phyloP scores from a whole-genome alignment of 2,329 filamentous ascomycete genomes.

The Xylariaceae sp. region DNA sequence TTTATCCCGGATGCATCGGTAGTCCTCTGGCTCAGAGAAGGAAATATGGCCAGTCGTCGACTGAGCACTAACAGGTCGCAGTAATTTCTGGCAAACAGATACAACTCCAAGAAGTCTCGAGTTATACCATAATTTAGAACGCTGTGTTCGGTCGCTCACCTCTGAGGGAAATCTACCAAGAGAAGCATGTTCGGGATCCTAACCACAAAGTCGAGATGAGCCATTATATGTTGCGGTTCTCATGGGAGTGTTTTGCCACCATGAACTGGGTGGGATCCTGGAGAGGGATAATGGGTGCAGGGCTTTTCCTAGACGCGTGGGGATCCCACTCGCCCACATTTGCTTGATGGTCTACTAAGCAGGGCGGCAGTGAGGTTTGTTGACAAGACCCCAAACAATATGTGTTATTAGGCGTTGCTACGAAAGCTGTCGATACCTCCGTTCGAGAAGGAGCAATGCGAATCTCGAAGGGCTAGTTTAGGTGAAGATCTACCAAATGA shows the following conservation, averaged over 20 bases:
- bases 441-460: constrained; percentile 4
- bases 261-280: constrained; percentile 23
- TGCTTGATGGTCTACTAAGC: constrained; percentile 16
- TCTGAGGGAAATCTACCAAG: constrained; percentile 20
- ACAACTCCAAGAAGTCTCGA: constrained; percentile 17
- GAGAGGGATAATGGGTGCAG: constrained; percentile 22
- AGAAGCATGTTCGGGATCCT: neutral
- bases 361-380: constrained; percentile 21
- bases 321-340: constrained; percentile 22
- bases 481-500: constrained; percentile 34
- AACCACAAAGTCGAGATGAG: constrained; percentile 14
- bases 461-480: constrained; percentile 26
- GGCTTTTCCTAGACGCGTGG: constrained; percentile 14
- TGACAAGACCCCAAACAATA: constrained; percentile 11
- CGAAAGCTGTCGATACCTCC: constrained; percentile 16
- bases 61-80: constrained; percentile 24
- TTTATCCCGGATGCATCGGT: constrained; percentile 22
- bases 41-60: constrained; percentile 24
- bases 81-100: constrained; percentile 23
- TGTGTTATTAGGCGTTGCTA: constrained; percentile 19
- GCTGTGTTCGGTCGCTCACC: constrained; percentile 26
- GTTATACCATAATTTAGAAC: constrained; percentile 12
- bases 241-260: constrained; percentile 21
- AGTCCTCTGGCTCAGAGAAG: constrained; percentile 17
- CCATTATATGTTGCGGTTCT: constrained; percentile 28